These are phyloP conservation scores for Sutorius eximius DNA, from an alignment of 1,284 basidiomycete genomes.

Conservation along the genomic window DNA sequence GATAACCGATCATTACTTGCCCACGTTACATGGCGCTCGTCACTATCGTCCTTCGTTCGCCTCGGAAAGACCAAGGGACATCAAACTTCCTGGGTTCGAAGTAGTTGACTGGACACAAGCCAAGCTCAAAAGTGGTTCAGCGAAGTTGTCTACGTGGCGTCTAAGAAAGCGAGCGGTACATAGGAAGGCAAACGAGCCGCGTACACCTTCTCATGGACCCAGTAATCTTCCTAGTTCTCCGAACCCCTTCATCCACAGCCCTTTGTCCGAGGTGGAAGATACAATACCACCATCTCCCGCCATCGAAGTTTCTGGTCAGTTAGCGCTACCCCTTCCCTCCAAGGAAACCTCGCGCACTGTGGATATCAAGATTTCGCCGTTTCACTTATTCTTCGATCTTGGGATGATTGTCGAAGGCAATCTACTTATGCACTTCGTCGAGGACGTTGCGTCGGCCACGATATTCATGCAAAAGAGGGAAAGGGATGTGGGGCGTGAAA, in stretches of 20 bases:
- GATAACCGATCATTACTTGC: conserved; percentile 60
- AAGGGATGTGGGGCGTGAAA: not conserved
- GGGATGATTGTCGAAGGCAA: conserved; percentile 43
- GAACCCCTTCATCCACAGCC: conserved; percentile 23
- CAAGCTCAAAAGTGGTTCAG: conserved; percentile 41
- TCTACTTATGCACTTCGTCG: conserved; percentile 26
- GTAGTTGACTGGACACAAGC: conserved; percentile 62
- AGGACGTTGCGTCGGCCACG: conserved; percentile 25
- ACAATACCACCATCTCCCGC: conserved; percentile 12
- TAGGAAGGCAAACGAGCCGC: conserved; percentile 15
- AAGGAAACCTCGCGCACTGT: conserved; percentile 18
- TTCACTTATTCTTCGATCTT: conserved; percentile 79
- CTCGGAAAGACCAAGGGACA: conserved; percentile 23
- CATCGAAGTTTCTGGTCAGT: conserved; percentile 17
- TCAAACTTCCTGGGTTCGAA: conserved; percentile 53
- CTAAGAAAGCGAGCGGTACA: conserved; percentile 32
- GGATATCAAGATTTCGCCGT: conserved; percentile 49
- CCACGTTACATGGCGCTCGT: conserved; percentile 45
- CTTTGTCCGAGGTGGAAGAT: conserved; percentile 21
- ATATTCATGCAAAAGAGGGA: conserved; percentile 18
- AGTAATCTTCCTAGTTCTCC: conserved; percentile 23
- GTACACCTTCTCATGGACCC: conserved; percentile 20
- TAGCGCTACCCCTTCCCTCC: conserved; percentile 1
- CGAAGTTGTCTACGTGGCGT: conserved; percentile 64
- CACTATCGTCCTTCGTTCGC: conserved; percentile 44